Conservation (phyloP, 1,139 yeast species). For the Blastobotrys indianensis region DNA sequence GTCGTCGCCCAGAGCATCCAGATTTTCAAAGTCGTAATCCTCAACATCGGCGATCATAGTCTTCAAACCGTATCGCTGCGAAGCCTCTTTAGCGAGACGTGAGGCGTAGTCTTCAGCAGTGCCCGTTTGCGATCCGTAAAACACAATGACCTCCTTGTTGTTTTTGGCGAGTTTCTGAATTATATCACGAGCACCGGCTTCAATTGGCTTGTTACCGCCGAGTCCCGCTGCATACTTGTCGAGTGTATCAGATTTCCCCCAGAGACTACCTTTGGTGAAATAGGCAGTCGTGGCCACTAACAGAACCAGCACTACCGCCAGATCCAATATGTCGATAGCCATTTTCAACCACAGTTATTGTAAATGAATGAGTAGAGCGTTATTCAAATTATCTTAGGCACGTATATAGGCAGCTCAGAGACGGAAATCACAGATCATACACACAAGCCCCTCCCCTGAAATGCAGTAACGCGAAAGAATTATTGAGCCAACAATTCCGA, state of each 20-base stretch:
- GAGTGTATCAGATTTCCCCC: conserved; percentile 37
- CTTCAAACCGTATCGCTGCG: conserved; percentile 72
- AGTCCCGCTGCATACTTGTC: conserved; percentile 36
- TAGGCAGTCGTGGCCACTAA: conserved; percentile 60
- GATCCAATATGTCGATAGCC: conserved; percentile 55
- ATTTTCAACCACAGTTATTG: no score
- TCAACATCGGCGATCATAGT: conserved; percentile 87
- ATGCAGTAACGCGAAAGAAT: no score
- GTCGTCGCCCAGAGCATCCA: conserved; percentile 51
- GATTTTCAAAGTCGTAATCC: conserved; percentile 75
- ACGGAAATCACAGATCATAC: no score
- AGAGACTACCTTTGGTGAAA: conserved; percentile 56
- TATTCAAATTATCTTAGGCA: background rate
- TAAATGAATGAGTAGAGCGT: no score
- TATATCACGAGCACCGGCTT: conserved; percentile 42
- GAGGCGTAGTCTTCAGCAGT: conserved; percentile 98
- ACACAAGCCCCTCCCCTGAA: no score
- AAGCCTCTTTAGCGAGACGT: conserved; percentile 82
- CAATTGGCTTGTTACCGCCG: conserved; percentile 33
- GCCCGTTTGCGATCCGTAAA: conserved; percentile 96
- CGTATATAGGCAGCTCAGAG: no score
- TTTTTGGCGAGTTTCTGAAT: conserved; percentile 55
- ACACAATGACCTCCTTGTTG: conserved; percentile 70
- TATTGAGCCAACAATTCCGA: no score
- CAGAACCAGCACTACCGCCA: conserved; percentile 60